Conservation (phyloP, 495 filamentous ascomycete genomes). For the Hypoxylon intermedium region DNA sequence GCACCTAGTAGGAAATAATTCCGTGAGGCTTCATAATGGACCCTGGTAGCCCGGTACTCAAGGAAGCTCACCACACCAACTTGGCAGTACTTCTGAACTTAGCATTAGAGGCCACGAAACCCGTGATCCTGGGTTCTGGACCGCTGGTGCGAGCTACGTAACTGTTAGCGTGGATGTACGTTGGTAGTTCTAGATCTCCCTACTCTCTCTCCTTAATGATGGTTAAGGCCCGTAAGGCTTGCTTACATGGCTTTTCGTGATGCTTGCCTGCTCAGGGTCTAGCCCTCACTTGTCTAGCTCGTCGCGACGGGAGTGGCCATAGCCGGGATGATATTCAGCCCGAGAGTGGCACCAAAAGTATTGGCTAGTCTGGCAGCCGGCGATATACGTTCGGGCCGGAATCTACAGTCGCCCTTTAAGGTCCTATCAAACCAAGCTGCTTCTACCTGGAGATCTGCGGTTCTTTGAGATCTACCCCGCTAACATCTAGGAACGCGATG, state of each 20-base stretch:
- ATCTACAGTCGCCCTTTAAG: not conserved
- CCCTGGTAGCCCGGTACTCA: not conserved
- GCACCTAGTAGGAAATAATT: not conserved
- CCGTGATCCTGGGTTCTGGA: conserved; percentile 2
- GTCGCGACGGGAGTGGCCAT: not conserved
- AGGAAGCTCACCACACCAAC: not conserved
- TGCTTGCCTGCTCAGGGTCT: not conserved
- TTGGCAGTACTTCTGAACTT: conserved; percentile 15
- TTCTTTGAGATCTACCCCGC: conserved; percentile 1
- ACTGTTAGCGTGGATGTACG: not conserved
- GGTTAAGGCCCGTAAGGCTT: not conserved
- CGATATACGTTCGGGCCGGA: no score
- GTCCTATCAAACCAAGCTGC: not conserved
- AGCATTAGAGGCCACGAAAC: not conserved
- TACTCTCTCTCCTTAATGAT: not conserved
- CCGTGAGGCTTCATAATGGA: not conserved
- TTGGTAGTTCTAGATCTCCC: conserved; percentile 11
- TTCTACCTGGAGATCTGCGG: no score
- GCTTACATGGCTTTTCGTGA: not conserved
- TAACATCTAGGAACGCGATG: conserved; percentile 19
- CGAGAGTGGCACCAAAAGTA: not conserved
- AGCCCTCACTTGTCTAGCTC: not conserved
- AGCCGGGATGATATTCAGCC: not conserved
- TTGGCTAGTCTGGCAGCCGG: not conserved
- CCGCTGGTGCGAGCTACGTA: not conserved